Evolutionary conservation across 768 basidiomycete genomes (phyloP).

Genomic region (Boletus bicolor): DNA sequence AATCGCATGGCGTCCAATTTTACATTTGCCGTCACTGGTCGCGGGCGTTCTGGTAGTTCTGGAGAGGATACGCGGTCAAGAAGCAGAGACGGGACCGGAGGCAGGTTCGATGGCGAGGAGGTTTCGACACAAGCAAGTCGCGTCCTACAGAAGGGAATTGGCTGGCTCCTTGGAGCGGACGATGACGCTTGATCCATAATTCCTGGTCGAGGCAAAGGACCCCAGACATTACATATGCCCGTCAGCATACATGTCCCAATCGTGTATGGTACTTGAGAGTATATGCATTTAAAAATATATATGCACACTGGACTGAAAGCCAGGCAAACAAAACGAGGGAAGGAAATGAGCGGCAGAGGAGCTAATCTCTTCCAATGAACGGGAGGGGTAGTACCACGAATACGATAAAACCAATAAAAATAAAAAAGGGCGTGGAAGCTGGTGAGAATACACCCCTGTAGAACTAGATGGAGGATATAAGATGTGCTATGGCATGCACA

Average conservation of each 20-base stretch:
- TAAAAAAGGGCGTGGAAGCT: conserved; percentile 2
- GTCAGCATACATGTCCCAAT: conserved; percentile 12
- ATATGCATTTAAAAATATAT: conserved; percentile 22
- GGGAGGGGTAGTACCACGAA: conserved; percentile 21
- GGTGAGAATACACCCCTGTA: conserved; percentile 8
- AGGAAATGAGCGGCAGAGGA: not conserved
- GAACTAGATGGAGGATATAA: conserved; percentile 13
- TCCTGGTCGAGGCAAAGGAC: not conserved
- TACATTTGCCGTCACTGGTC: conserved; percentile 59
- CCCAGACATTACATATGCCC: conserved; percentile 13
- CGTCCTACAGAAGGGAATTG: conserved; percentile 85
- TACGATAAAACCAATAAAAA: conserved; percentile 32
- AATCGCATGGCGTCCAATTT: conserved; percentile 72
- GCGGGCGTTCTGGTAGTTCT: conserved; percentile 23
- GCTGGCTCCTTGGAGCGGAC: conserved; percentile 93
- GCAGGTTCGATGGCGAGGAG: conserved; percentile 51
- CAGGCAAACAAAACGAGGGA: conserved; percentile 28
- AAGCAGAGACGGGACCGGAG: conserved; percentile 40
- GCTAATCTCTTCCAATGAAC: conserved; percentile 19
- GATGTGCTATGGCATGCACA: conserved; percentile 11
- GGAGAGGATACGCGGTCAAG: conserved; percentile 27
- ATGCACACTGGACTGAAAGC: conserved; percentile 25
- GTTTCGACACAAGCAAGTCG: conserved; percentile 73
- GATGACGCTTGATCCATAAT: conserved; percentile 30
- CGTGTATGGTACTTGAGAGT: conserved; percentile 17